Percentiles rank a stretch among this genome's conserved stretches.
These are phyloP conservation scores for Pestalotiopsis fici DNA, from an alignment of 2,329 filamentous ascomycete species.

Conservation along the genomic window DNA sequence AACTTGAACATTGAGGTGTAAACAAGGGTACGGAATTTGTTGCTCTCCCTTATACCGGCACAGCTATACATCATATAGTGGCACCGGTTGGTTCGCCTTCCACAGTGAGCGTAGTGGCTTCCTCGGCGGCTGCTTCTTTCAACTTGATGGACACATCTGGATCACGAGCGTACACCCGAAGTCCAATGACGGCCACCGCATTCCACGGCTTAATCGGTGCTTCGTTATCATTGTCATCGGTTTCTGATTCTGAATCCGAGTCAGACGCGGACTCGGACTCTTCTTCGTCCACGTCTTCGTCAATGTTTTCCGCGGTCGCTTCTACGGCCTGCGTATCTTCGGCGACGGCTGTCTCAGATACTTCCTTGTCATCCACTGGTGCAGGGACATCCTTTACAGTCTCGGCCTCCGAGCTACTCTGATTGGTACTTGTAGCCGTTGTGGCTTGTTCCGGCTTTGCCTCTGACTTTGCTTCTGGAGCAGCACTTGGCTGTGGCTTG, in stretches of 20 bases:
- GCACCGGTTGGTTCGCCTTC: conserved; percentile 12
- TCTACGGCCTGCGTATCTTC: conserved; percentile 23
- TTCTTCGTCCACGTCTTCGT: conserved; percentile 16
- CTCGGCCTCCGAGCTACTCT: neutral
- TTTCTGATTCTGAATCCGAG: conserved; percentile 38
- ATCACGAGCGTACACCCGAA: conserved; percentile 49
- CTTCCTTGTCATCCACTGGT: conserved; percentile 22
- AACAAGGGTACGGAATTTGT: too few species aligned
- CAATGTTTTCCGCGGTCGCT: conserved; percentile 15
- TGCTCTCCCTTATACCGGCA: too few species aligned
- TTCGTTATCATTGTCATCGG: conserved; percentile 39
- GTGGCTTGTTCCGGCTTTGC: neutral
- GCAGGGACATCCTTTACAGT: conserved; percentile 31
- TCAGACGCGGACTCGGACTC: conserved; percentile 15
- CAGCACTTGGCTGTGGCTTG: neutral
- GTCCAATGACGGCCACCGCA: conserved; percentile 57
- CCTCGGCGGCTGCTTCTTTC: conserved; percentile 5
- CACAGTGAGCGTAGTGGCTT: conserved; percentile 8
- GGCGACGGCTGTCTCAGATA: neutral
- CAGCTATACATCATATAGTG: neutral
- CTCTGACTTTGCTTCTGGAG: neutral
- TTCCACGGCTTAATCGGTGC: conserved; percentile 53
- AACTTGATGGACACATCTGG: conserved; percentile 11
- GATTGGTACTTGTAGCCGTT: neutral
- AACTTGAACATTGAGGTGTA: neutral